Evolutionary conservation across 2,329 filamentous ascomycete species (phyloP).

Genomic region (Botrytis sinoallii): DNA sequence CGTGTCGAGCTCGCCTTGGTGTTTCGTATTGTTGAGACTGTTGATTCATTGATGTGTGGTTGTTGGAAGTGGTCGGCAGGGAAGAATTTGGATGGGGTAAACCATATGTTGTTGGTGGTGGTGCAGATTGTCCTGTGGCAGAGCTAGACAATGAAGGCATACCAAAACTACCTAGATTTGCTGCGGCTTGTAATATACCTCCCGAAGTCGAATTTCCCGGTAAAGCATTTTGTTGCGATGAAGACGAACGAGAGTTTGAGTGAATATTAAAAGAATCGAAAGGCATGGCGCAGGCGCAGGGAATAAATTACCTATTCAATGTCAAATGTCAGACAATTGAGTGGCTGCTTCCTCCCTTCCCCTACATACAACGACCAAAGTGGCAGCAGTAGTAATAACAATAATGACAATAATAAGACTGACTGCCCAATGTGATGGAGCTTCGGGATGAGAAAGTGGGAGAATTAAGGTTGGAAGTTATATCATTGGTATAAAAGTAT

Average conservation of each 20-base stretch:
- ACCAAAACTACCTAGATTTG: slow-evolving; percentile 34
- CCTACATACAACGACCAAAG: background rate
- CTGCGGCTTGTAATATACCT: slow-evolving; percentile 35
- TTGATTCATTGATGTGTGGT: slow-evolving; percentile 41
- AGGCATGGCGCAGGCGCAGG: slow-evolving; percentile 14
- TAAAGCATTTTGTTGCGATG: slow-evolving; percentile 30
- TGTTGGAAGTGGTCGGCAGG: slow-evolving; percentile 27
- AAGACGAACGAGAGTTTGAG: slow-evolving; percentile 25
- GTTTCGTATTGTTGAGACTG: slow-evolving; percentile 48
- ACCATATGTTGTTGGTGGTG: slow-evolving; percentile 32
- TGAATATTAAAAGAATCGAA: slow-evolving; percentile 29
- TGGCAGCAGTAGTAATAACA: background rate
- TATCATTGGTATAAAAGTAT: background rate
- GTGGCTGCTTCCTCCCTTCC: background rate
- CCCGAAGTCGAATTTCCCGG: slow-evolving; percentile 26
- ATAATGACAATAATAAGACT: background rate
- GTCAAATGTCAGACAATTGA: background rate
- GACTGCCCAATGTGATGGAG: background rate
- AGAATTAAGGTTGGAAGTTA: background rate
- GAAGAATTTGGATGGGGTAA: slow-evolving; percentile 26
- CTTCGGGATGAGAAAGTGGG: background rate
- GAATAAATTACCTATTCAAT: background rate
- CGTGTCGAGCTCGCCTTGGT: slow-evolving; percentile 48
- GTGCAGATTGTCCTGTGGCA: slow-evolving; percentile 37
- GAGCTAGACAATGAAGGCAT: slow-evolving; percentile 32